Evolutionary conservation across 2,329 filamentous ascomycete species (phyloP).

Genomic region (Aspergillus sojae): DNA sequence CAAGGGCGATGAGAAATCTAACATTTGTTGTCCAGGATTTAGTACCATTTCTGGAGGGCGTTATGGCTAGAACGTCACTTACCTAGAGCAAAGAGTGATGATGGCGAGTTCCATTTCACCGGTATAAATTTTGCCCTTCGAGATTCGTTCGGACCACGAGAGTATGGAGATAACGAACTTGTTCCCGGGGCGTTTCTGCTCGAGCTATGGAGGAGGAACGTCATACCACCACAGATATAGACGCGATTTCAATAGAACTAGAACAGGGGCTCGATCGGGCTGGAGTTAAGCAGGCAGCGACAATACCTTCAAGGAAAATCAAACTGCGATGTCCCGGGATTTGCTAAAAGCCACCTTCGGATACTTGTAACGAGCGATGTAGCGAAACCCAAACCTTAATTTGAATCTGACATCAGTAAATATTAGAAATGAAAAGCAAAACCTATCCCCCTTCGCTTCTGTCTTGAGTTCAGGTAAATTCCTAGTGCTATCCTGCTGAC

Average conservation of each 20-base stretch:
- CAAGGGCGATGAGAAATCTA: background rate
- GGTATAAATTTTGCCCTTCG: conserved; percentile 48
- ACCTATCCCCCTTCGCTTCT: background rate
- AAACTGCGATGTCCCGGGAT: background rate
- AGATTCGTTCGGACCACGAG: conserved; percentile 26
- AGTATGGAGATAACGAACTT: conserved; percentile 19
- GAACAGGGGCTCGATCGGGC: background rate
- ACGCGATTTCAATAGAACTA: background rate
- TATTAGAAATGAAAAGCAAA: background rate
- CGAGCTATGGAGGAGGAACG: conserved; percentile 9
- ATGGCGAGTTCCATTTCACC: conserved; percentile 49
- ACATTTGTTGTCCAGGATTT: background rate
- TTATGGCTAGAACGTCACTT: conserved; percentile 43
- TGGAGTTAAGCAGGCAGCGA: background rate
- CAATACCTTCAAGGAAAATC: background rate
- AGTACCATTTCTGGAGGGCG: conserved; percentile 29
- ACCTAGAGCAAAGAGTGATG: conserved; percentile 50
- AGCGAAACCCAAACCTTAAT: background rate
- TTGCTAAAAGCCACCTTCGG: background rate
- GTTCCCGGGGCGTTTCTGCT: conserved; percentile 18
- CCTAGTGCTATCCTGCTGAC: background rate
- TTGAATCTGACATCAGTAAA: background rate
- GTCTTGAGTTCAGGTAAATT: background rate
- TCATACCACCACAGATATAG: background rate
- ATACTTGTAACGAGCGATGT: background rate